phyloP scores from a whole-genome alignment of 2,329 filamentous ascomycete species.

The Fusarium multiceps region DNA sequence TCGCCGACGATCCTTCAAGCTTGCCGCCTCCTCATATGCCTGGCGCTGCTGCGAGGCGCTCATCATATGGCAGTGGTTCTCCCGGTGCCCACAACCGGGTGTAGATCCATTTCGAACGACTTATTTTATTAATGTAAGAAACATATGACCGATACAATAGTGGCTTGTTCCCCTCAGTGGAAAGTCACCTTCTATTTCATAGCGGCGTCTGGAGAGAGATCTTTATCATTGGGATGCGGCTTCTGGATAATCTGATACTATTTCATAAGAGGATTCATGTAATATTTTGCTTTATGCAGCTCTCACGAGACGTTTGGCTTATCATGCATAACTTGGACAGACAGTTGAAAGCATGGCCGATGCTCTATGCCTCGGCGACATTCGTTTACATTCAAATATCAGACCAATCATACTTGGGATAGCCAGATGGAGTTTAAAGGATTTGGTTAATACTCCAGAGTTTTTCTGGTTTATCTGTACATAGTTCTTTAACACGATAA shows the following conservation, averaged over 20 bases:
- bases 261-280: conserved; percentile 23
- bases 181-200: conserved; percentile 26
- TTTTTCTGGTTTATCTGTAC: conserved; percentile 30
- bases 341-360: background rate
- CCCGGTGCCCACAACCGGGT: conserved; percentile 44
- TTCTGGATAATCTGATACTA: conserved; percentile 35
- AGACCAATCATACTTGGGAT: background rate
- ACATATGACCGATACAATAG: conserved; percentile 22
- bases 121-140: conserved; percentile 16
- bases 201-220: conserved; percentile 41
- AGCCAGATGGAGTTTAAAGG: conserved; percentile 17
- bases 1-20: conserved; percentile 75
- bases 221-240: conserved; percentile 33
- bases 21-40: conserved; percentile 60
- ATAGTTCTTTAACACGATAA: conserved; percentile 40
- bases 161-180: conserved; percentile 11
- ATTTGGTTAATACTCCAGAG: conserved; percentile 19
- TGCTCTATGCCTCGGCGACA: background rate
- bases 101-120: conserved; percentile 22
- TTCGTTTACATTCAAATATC: conserved; percentile 12
- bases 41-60: conserved; percentile 38
- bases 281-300: conserved; percentile 22
- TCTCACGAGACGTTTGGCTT: conserved; percentile 37
- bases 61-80: conserved; percentile 39
- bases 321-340: conserved; percentile 22